Evolutionary conservation across 805 yeast species (phyloP).

Genomic region (Schizosaccharomyces lindneri): DNA sequence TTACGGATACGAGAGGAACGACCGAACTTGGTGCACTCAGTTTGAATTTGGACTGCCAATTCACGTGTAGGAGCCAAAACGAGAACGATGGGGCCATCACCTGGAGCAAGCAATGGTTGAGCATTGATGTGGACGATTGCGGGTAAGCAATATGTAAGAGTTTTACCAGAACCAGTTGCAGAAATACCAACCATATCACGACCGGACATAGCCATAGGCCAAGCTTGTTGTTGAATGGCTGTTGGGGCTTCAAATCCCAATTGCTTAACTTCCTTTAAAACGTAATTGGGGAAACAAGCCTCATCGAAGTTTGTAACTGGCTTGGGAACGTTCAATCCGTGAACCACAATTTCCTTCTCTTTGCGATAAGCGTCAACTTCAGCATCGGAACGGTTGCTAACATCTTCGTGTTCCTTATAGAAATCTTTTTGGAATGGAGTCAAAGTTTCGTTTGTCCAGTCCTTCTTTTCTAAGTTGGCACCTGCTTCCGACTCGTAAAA

Average conservation of each 20-base stretch:
- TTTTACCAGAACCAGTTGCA: slow-evolving; percentile 97
- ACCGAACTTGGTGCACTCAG: slow-evolving; percentile 89
- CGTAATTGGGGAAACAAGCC: slow-evolving; percentile 94
- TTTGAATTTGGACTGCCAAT: slow-evolving; percentile 90
- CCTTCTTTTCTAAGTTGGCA: slow-evolving; percentile 38
- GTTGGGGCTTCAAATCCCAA: slow-evolving; percentile 91
- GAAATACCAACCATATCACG: slow-evolving; percentile 98
- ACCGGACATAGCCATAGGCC: slow-evolving; percentile 99
- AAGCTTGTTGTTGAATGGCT: slow-evolving; percentile 95
- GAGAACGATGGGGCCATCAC: slow-evolving; percentile 92
- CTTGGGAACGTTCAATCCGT: slow-evolving; percentile 72
- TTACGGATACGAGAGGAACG: slow-evolving; percentile 76
- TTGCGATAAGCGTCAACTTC: slow-evolving; percentile 59
- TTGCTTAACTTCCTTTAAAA: slow-evolving; percentile 61
- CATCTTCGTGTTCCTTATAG: slow-evolving; percentile 63
- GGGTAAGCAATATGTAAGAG: slow-evolving; percentile 88
- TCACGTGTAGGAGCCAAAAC: slow-evolving; percentile 97
- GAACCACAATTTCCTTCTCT: slow-evolving; percentile 61
- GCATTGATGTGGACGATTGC: slow-evolving; percentile 87
- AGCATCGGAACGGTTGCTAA: slow-evolving; percentile 43
- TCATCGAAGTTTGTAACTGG: slow-evolving; percentile 85
- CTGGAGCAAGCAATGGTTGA: slow-evolving; percentile 74
- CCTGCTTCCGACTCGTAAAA: slow-evolving; percentile 20
- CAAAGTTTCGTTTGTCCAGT: slow-evolving; percentile 53
- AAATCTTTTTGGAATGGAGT: slow-evolving; percentile 90